Evolutionary conservation across 192 early-diverging fungal species (phyloP).

Genomic region (Obelidium mucronatum): DNA sequence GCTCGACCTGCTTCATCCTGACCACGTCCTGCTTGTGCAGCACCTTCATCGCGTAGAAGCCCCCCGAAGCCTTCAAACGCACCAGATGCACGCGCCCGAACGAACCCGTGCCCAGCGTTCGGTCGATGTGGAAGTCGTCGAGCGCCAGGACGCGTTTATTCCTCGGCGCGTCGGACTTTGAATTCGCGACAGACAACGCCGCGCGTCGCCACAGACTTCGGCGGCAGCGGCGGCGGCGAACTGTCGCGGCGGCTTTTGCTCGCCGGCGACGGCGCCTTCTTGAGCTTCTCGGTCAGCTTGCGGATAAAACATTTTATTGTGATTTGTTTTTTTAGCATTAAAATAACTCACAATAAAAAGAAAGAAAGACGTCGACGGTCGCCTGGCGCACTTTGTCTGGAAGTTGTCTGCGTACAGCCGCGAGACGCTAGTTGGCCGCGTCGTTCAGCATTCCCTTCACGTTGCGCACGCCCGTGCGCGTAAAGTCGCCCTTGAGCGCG

Average conservation of each 20-base stretch:
- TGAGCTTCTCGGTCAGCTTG: conserved; percentile 18
- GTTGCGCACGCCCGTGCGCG: conserved; percentile 90
- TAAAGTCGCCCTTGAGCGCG: conserved; percentile 97
- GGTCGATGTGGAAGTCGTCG: conserved; percentile 80
- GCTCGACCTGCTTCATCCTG: conserved; percentile 95
- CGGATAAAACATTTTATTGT: background rate
- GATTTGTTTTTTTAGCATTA: background rate
- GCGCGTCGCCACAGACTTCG: conserved; percentile 1
- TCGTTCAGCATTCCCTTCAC: conserved; percentile 85
- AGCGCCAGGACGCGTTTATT: conserved; percentile 63
- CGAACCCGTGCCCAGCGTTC: conserved; percentile 94
- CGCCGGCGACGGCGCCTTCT: background rate
- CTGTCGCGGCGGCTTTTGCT: background rate
- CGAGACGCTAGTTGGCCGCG: conserved; percentile 75
- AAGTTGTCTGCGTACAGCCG: conserved; percentile 95
- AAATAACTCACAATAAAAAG: too few relatives aligned
- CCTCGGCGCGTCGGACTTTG: conserved; percentile 65
- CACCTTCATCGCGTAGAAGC: conserved; percentile 97
- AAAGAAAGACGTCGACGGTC: conserved; percentile 25
- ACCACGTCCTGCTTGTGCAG: conserved; percentile 94
- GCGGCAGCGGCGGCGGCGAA: background rate
- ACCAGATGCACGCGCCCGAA: conserved; percentile 98
- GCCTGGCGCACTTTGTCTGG: conserved; percentile 83
- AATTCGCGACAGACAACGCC: conserved; percentile 74
- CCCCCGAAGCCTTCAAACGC: conserved; percentile 75